A percentile compares a stretch with the other conserved stretches of the same genome.
These are phyloP conservation scores for Selaginella moellendorffii DNA, from an alignment of 75 land plant genomes.

Conservation along the genomic window DNA sequence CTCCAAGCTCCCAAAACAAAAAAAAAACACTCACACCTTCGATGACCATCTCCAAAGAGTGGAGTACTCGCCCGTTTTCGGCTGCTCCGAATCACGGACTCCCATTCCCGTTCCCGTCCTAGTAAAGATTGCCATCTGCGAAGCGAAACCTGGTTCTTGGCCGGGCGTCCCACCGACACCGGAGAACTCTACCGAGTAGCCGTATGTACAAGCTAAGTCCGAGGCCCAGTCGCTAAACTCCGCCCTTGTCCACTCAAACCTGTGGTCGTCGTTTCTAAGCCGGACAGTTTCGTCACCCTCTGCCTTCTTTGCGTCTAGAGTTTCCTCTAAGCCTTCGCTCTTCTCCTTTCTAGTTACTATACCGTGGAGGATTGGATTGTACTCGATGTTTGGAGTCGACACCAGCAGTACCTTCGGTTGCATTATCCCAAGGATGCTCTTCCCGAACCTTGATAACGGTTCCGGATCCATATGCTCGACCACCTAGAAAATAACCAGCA, in stretches of 20 bases:
- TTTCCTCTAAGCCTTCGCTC: neutral
- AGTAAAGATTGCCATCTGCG: slow-evolving; percentile 85
- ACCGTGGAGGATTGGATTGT: slow-evolving; percentile 69
- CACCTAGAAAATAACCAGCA: slow-evolving; percentile 34
- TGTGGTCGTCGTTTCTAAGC: slow-evolving; percentile 85
- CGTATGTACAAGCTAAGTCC: slow-evolving; percentile 42
- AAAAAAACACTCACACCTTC: too few relatives aligned
- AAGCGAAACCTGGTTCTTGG: slow-evolving; percentile 80
- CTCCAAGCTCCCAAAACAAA: too few relatives aligned
- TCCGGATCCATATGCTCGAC: slow-evolving; percentile 98
- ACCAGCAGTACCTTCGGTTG: slow-evolving; percentile 56
- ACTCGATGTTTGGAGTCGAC: slow-evolving; percentile 94
- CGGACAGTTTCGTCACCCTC: slow-evolving; percentile 14
- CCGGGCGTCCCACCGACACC: slow-evolving; percentile 70
- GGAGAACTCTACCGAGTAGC: slow-evolving; percentile 62
- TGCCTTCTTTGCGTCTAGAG: neutral
- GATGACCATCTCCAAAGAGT: neutral
- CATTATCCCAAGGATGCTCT: slow-evolving; percentile 45
- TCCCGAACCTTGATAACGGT: slow-evolving; percentile 58
- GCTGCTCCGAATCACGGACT: neutral
- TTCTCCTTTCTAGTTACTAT: neutral
- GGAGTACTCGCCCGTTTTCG: neutral
- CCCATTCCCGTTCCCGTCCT: slow-evolving; percentile 9
- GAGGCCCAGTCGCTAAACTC: slow-evolving; percentile 77
- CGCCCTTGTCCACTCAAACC: slow-evolving; percentile 94